phyloP scores from a whole-genome alignment of 116 monocot genomes.

The Dioscorea cayenensis region DNA sequence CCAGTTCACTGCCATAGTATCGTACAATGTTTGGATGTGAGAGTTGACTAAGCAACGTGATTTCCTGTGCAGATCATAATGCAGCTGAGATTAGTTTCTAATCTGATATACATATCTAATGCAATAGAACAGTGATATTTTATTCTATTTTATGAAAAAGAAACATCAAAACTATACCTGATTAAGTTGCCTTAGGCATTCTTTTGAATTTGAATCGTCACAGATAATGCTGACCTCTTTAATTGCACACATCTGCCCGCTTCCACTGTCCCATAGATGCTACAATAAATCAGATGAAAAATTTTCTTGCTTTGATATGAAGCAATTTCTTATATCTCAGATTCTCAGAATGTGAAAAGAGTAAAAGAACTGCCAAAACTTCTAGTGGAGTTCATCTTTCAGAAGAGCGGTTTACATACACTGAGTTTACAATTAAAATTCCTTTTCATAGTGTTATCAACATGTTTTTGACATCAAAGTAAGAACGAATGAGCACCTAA shows the following conservation, averaged over 20 bases:
- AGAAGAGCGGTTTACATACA: background rate
- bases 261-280: conserved; percentile 45
- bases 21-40: conserved; percentile 95
- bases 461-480: background rate
- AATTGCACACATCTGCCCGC: conserved; percentile 88
- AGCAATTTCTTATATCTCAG: background rate
- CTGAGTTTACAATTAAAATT: background rate
- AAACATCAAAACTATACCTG: conserved; percentile 40
- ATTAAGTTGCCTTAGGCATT: conserved; percentile 68
- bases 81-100: background rate
- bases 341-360: no score
- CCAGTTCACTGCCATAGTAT: conserved; percentile 93
- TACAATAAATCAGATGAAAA: background rate
- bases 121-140: background rate
- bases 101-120: background rate
- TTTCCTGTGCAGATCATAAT: conserved; percentile 57
- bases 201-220: conserved; percentile 84
- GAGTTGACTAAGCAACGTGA: conserved; percentile 75
- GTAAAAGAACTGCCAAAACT: background rate
- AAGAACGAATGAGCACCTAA: background rate
- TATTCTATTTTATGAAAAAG: background rate
- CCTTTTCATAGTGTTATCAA: background rate
- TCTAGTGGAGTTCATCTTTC: background rate
- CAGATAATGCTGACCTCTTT: conserved; percentile 74
- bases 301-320: background rate